Evolutionary conservation across 805 yeast species (phyloP), one percentile per base, ranked within the genome.

Genomic region (Candida ovalis): DNA sequence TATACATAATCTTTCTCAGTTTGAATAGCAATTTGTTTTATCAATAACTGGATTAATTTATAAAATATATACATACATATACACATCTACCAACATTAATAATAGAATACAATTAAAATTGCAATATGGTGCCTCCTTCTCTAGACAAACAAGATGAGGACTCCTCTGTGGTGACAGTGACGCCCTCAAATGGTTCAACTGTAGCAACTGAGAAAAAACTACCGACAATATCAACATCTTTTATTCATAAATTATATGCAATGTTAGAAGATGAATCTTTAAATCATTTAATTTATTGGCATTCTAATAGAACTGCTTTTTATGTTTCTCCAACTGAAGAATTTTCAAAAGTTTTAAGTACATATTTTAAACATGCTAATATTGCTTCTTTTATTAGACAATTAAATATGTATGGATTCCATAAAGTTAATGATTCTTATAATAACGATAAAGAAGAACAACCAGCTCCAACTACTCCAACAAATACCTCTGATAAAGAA

Each of bases 221-320:
- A 52, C 38, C 52, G 48, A 4, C 58, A 71, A 69, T 21, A 13
- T 42, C 76, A 60, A 46, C 66, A 7, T 63, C 69, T 0, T 92
- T 92, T 69, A 87, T 91, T 50, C 96, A 91, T 68, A 92, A 92
- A 63, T 77, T 92, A 23, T 91, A 88, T 72, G 82, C 85, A 53
- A 92, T 92, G 95, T 76, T 92, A 43, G 96, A 91, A 58, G 97
- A 92, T 62, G 71, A 72, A 2, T 67, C 77, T 25, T 70, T 92
- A 30, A 70, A 78, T 48, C 94, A 86, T 61, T 74, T 92, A 35
- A 92, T 92, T 22, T 84, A 92, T 82, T 92, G 98, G 97, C 73
- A 79, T 10, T 60, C 81, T 10, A 78, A 79, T 50, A 87, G 83
- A 53, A 49, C 57, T 43, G 80, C 91, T 4, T 94, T 94, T 58